Evolutionary conservation across 2,329 filamentous ascomycete genomes (phyloP), one percentile per base, ranked within the genome.

Genomic region (Fusarium sp.): DNA sequence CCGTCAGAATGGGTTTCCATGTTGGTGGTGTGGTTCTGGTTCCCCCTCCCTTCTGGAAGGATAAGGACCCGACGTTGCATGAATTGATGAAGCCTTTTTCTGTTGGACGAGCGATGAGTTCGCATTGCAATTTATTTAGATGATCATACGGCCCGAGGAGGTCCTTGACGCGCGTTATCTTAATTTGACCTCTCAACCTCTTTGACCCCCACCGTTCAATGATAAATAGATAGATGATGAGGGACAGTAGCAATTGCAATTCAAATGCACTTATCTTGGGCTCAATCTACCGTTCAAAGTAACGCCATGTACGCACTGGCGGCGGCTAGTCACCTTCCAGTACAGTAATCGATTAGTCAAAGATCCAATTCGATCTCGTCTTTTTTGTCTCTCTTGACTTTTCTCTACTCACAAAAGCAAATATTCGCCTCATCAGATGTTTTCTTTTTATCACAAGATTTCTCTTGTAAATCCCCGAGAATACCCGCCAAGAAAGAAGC

Each of bases 31-130:
- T 65, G 68, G 59, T 71, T 65, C 34, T 37, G 34, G 34, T 37
- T 37, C 65, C 65, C 65, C 67, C 57, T 70, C 49, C 59, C 49
- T 69, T 70, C 67, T 61, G 70, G 67, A 70, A 70, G 55, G 42
- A 42, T n/a, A 37, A 21, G 28, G 28, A 30, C 12, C 28, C 28
- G 23, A 25, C 18, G 21, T 34, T 69, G 66, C 67, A 70, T 71
- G 63, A 71, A 66, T 66, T 58, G 19, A 43, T 50, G 11, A 44
- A 61, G 55, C 7, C 11, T 21, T 23, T 51, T 18, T 51, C 31
- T 23, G 41, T 43, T 23, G 41, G 41, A 16, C 16, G 18, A 19
- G 48, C 18, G 26, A 41, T n/a, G 18, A 51, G 11, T 18, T 18
- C 31, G 49, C 23, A 25, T 41, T 41, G 13, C 21, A 26, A 51